A percentile compares a stretch with the other conserved stretches of the same genome.
These are phyloP conservation scores for Penicillium sp. DNA, from an alignment of 2,329 filamentous ascomycete genomes.

Conservation along the genomic window DNA sequence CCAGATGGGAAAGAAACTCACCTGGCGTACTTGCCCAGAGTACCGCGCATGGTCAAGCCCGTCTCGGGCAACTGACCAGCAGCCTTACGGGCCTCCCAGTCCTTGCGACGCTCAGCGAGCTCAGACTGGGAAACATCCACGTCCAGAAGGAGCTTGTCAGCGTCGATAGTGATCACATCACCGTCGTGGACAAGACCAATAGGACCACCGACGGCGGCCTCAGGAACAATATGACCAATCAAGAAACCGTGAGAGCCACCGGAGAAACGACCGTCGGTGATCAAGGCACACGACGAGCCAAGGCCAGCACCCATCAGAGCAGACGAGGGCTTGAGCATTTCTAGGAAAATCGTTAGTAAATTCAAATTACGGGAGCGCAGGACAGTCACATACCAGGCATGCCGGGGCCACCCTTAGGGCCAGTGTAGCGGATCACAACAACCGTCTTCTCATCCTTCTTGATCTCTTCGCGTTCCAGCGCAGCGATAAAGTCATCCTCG, in stretches of 20 bases:
- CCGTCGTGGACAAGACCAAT: constrained; percentile 78
- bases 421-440: constrained; percentile 68
- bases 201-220: constrained; percentile 78
- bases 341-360: constrained; percentile 54
- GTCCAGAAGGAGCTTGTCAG: constrained; percentile 63
- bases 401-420: constrained; percentile 66
- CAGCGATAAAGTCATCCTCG: constrained; percentile 63
- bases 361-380: not conserved
- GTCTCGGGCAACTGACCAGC: constrained; percentile 46
- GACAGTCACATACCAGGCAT: constrained; percentile 48
- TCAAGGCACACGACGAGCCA: constrained; percentile 62
- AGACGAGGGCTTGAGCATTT: constrained; percentile 67
- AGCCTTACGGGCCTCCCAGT: constrained; percentile 51
- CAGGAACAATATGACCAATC: constrained; percentile 81
- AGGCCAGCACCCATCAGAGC: constrained; percentile 69
- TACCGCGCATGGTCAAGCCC: constrained; percentile 55
- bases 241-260: constrained; percentile 81
- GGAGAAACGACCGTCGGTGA: constrained; percentile 59
- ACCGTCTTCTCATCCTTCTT: constrained; percentile 72
- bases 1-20: not conserved
- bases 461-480: constrained; percentile 61
- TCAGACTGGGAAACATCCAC: constrained; percentile 62
- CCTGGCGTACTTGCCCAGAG: constrained; percentile 63
- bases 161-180: constrained; percentile 75
- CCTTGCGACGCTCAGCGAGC: constrained; percentile 51